These are phyloP conservation scores for Lycium ferocissimum DNA, from an alignment of 257 asterid genomes.

Conservation along the genomic window DNA sequence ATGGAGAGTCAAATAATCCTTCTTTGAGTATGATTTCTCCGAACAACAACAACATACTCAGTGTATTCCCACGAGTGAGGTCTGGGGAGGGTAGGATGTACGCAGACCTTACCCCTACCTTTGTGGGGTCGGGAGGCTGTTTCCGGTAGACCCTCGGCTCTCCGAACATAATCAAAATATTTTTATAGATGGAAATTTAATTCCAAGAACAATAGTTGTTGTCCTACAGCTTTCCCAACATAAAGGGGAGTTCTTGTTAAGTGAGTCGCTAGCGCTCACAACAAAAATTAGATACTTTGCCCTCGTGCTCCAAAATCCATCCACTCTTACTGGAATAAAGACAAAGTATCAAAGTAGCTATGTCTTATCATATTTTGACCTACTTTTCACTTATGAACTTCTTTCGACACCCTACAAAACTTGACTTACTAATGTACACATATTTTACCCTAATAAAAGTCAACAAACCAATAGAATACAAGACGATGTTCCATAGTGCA, in stretches of 20 bases:
- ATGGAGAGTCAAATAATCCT: not conserved
- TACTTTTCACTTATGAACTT: not conserved
- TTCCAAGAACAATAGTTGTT: not conserved
- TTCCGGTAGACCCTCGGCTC: too few species aligned
- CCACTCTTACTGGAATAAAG: not conserved
- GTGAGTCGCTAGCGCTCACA: not conserved
- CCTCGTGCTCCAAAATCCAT: not conserved
- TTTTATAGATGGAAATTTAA: not conserved
- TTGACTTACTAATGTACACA: constrained; percentile 2
- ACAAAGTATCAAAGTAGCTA: not conserved
- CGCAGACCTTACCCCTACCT: too few species aligned
- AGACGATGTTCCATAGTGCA: not conserved
- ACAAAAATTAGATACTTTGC: not conserved
- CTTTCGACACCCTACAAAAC: not conserved
- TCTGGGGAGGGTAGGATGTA: too few species aligned
- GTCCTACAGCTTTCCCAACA: not conserved
- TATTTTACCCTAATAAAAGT: not conserved
- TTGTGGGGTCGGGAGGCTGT: too few species aligned
- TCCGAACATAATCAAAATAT: too few species aligned
- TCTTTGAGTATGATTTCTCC: not conserved
- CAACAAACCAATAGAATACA: not conserved
- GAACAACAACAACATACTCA: too few species aligned
- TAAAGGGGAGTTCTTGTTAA: not conserved
- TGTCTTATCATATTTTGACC: constrained; percentile 1
- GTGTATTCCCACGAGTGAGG: too few species aligned